Evolutionary conservation across 2,329 filamentous ascomycete genomes (phyloP), one percentile per base, ranked within the genome.

Genomic region (Sclerotinia spermophila): DNA sequence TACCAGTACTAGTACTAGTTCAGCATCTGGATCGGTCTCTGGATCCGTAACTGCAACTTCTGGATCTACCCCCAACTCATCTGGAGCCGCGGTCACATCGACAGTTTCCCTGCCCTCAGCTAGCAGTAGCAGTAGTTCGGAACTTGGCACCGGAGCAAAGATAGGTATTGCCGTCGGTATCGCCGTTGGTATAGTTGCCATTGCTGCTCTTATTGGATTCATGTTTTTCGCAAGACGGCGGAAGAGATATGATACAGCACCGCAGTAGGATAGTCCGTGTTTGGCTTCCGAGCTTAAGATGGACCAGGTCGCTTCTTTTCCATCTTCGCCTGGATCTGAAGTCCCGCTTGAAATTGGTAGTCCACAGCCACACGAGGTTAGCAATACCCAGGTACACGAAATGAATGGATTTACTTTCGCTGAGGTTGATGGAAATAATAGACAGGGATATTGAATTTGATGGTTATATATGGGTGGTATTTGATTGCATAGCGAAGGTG

Each of bases 111-210:
- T 2, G 3, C 19, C 30, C 4, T 19, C 53, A 38, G 15, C 53
- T n/a, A 56, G n/a, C 24, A 51, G 48, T 15, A 17, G n/a, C 2
- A 44, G 19, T 33, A 45, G 5, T 55, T 11, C 56, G 1, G 67
- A 56, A 40, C 40, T 68, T 17, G 48, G 15, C 17, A 40, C 38
- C 3, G 66, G 53, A 33, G 55, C 66, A 35, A 68, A 68, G 7
- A 38, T 61, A 2, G 66, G 66, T 38, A 11, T 68, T 13, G 55
- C 53, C 3, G 40, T 68, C n/a, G 66, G 66, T 7, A 35, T 68
- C 27, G 44, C 66, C 7, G 13, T 48, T 8, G 42, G 40, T 21
- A 2, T 60, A 27, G 27, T 51, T 44, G 42, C 17, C 27, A 60
- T 68, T 38, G 66, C 27, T 15, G 55, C 33, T 27, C 27, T 60